A percentile compares a stretch with the other conserved stretches of the same genome.
Evolutionary conservation across 495 filamentous ascomycete species (phyloP).

Genomic region (Massariosphaeria phaeospora): DNA sequence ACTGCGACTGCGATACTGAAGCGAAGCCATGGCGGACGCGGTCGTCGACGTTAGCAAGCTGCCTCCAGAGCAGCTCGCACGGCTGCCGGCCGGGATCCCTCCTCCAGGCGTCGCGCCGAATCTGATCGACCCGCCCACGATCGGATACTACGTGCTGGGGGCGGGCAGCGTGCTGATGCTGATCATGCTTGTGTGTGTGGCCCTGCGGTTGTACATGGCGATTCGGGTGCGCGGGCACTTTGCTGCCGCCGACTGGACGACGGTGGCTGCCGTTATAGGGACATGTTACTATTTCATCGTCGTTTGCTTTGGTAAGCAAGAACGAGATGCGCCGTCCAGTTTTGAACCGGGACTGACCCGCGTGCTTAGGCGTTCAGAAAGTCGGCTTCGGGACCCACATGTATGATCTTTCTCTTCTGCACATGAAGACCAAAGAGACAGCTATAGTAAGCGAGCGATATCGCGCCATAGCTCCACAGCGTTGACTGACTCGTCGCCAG

Average conservation of each 20-base stretch:
- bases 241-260: neutral
- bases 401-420: conserved; percentile 3
- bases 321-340: no score
- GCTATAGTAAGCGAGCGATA: neutral
- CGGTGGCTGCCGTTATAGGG: neutral
- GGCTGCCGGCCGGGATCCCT: conserved; percentile 6
- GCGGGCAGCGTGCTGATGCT: neutral
- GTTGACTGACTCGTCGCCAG: no score
- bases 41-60: neutral
- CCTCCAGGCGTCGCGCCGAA: conserved; percentile 1
- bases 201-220: neutral
- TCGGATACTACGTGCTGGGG: neutral
- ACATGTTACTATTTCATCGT: neutral
- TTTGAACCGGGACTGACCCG: no score
- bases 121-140: neutral
- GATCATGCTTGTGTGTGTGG: neutral
- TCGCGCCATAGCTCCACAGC: no score
- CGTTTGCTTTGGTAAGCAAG: no score
- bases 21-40: neutral
- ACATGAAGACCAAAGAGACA: neutral
- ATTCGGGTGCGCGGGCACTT: neutral
- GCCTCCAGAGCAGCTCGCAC: conserved; percentile 9
- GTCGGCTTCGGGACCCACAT: conserved; percentile 3
- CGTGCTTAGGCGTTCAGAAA: neutral
- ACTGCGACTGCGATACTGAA: no score